These are phyloP conservation scores for Strobilomyces confusus DNA, from an alignment of 768 basidiomycete genomes.

Conservation along the genomic window DNA sequence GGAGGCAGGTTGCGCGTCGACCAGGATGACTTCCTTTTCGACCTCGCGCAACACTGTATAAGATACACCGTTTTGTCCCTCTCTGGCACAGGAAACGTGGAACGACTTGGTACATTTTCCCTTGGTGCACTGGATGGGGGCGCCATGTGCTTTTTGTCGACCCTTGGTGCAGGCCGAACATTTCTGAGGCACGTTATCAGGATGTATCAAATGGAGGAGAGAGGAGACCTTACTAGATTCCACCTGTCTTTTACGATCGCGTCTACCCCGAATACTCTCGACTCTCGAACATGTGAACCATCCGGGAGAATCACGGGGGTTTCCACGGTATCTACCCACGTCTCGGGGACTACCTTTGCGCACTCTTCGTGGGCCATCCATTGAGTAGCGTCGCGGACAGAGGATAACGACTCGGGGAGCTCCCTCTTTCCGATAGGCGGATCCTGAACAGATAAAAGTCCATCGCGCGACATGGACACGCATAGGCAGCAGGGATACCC, in stretches of 20 bases:
- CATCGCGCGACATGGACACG: constrained; percentile 48
- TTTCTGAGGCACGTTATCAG: constrained; percentile 54
- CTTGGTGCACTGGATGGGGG: constrained; percentile 88
- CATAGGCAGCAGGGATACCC: constrained; percentile 68
- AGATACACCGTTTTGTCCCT: constrained; percentile 47
- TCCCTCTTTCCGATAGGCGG: constrained; percentile 57
- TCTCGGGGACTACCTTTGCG: constrained; percentile 81
- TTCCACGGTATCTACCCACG: constrained; percentile 79
- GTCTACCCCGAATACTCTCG: constrained; percentile 78
- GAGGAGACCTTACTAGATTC: constrained; percentile 65
- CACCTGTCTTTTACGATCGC: constrained; percentile 88
- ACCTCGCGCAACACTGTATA: constrained; percentile 64
- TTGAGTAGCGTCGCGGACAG: constrained; percentile 26
- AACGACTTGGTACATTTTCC: constrained; percentile 93
- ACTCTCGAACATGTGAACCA: constrained; percentile 38
- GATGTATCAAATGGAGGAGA: not conserved
- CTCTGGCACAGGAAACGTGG: constrained; percentile 85
- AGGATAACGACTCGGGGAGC: constrained; percentile 36
- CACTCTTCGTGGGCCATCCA: constrained; percentile 84
- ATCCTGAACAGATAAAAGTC: constrained; percentile 63
- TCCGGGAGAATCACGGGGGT: constrained; percentile 25
- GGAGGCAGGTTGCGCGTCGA: constrained; percentile 36
- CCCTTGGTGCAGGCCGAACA: constrained; percentile 80
- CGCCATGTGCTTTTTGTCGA: constrained; percentile 64
- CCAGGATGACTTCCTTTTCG: constrained; percentile 75